Percentiles rank a stretch among this genome's conserved stretches.
Conservation (phyloP, 2,329 filamentous ascomycete species). For the Rutstroemia sydowiana region DNA sequence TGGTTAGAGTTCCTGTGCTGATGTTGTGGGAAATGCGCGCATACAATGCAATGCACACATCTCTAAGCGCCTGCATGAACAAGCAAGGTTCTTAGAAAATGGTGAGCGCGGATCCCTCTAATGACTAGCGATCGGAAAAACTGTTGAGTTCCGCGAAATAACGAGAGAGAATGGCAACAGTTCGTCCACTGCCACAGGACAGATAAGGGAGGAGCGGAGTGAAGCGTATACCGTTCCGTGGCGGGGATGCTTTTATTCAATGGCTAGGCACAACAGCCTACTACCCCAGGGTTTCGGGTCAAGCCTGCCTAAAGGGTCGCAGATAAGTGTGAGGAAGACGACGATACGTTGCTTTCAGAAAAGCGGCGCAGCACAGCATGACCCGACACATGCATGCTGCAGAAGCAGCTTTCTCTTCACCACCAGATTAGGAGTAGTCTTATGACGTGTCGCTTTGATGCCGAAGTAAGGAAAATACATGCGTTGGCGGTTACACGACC, state of each 20-base stretch:
- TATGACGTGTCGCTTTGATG: slow-evolving; percentile 9
- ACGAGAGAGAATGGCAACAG: neutral
- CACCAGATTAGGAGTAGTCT: slow-evolving; percentile 1
- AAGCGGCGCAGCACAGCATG: slow-evolving; percentile 9
- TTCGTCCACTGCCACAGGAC: slow-evolving; percentile 1
- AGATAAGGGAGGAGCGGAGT: neutral
- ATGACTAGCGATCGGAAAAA: neutral
- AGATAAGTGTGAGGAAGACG: neutral
- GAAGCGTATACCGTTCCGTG: slow-evolving; percentile 3
- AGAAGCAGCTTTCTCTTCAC: neutral
- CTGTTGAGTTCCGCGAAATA: neutral
- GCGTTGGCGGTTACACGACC: slow-evolving; percentile 9
- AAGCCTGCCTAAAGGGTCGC: slow-evolving; percentile 7
- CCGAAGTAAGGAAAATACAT: slow-evolving; percentile 1
- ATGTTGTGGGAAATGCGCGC: slow-evolving; percentile 11
- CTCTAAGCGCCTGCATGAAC: slow-evolving; percentile 12
- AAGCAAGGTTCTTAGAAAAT: neutral
- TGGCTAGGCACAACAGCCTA: slow-evolving; percentile 6
- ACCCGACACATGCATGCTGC: slow-evolving; percentile 10
- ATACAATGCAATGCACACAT: slow-evolving; percentile 5
- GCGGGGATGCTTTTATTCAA: neutral
- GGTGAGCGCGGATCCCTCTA: neutral
- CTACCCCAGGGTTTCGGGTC: slow-evolving; percentile 10
- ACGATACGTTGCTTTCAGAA: neutral
- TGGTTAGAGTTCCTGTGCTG: neutral